A percentile compares a stretch with the other conserved stretches of the same genome.
phyloP scores from a whole-genome alignment of 805 yeast species.

The Candida ulmi region DNA sequence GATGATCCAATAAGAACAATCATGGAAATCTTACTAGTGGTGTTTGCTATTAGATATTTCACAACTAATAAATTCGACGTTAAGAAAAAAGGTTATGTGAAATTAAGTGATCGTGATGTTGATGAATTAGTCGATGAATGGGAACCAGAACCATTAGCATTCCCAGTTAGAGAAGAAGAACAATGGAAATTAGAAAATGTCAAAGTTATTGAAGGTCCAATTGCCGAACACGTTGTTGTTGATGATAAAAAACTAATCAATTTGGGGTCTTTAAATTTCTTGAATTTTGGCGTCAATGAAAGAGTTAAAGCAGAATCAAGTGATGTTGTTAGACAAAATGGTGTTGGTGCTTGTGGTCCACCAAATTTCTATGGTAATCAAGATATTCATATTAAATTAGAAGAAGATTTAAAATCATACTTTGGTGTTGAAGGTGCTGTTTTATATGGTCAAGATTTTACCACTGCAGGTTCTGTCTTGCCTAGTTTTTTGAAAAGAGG shows the following conservation, averaged over 20 bases:
- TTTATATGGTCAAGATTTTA: conserved; percentile 88
- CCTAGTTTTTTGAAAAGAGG: conserved; percentile 96
- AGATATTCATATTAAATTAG: conserved; percentile 68
- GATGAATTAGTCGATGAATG: conserved; percentile 86
- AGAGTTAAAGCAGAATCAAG: conserved; percentile 49
- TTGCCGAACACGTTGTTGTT: conserved; percentile 25
- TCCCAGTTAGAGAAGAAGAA: conserved; percentile 43
- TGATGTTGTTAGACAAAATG: conserved; percentile 56
- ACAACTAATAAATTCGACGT: conserved; percentile 69
- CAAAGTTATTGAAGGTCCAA: conserved; percentile 58
- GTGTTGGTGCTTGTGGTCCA: conserved; percentile 99
- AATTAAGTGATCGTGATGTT: conserved; percentile 55
- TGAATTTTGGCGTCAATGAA: conserved; percentile 50
- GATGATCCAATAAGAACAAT: conserved; percentile 90
- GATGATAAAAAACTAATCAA: conserved; percentile 44
- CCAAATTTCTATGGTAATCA: conserved; percentile 96
- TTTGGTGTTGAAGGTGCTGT: conserved; percentile 76
- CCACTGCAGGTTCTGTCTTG: conserved; percentile 79
- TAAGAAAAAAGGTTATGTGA: conserved; percentile 64
- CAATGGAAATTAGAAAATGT: conserved; percentile 56
- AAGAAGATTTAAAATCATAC: conserved; percentile 48
- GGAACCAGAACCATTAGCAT: conserved; percentile 83
- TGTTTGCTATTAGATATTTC: conserved; percentile 83
- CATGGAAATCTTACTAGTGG: conserved; percentile 67
- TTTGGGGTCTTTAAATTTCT: conserved; percentile 66